Evolutionary conservation across 2,329 filamentous ascomycete genomes (phyloP).

Genomic region (Teratosphaeria zuluensis): DNA sequence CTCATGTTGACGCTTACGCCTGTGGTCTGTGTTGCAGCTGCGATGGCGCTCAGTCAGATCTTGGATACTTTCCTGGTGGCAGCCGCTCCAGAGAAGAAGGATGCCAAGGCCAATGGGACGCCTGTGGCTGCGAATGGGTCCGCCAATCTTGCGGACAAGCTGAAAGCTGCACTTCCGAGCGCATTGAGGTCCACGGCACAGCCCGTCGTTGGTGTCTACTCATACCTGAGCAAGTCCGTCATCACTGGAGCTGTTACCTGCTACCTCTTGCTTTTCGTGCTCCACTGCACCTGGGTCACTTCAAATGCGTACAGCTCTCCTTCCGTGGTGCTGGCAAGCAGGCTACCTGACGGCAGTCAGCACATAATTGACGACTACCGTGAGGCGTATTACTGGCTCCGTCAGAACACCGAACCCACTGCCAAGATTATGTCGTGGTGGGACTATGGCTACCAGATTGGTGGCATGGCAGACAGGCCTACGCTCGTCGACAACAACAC

Average conservation of each 20-base stretch:
- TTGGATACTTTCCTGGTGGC: conserved; percentile 74
- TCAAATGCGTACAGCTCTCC: conserved; percentile 98
- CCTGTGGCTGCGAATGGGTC: conserved; percentile 31
- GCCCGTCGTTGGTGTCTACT: conserved; percentile 77
- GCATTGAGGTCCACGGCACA: conserved; percentile 61
- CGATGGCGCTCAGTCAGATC: conserved; percentile 77
- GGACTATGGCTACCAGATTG: conserved; percentile 99
- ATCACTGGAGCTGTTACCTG: conserved; percentile 62
- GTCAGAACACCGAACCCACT: conserved; percentile 88
- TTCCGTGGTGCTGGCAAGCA: conserved; percentile 88
- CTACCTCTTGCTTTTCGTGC: conserved; percentile 86
- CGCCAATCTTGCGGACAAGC: conserved; percentile 40
- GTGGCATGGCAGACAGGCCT: conserved; percentile 95
- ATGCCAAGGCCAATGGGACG: conserved; percentile 27
- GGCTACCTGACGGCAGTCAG: conserved; percentile 85
- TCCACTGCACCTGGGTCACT: conserved; percentile 98
- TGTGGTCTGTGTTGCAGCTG: conserved; percentile 88
- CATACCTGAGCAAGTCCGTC: conserved; percentile 65
- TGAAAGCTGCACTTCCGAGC: conserved; percentile 43
- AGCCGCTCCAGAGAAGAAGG: conserved; percentile 44
- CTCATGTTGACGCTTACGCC: conserved; percentile 96
- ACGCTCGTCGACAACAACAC: conserved; percentile 99
- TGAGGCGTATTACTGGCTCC: conserved; percentile 98
- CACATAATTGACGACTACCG: conserved; percentile 99
- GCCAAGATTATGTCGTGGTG: conserved; percentile 99